Percentiles rank a stretch among this genome's conserved stretches.
Evolutionary conservation across 2,329 filamentous ascomycete genomes (phyloP).

Genomic region (Cadophora luteo-olivacea): DNA sequence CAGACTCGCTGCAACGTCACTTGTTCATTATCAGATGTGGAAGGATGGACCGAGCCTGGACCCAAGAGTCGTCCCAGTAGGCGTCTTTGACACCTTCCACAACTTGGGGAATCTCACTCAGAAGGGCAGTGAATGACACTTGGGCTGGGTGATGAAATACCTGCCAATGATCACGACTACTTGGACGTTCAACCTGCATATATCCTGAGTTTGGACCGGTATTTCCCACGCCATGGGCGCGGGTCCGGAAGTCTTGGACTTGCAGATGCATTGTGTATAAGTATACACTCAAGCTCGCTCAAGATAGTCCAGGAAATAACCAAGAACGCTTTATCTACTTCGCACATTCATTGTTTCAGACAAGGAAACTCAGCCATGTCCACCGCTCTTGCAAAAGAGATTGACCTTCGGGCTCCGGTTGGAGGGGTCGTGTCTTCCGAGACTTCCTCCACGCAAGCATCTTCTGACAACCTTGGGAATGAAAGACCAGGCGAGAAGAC

Average conservation of each 20-base stretch:
- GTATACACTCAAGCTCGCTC: not conserved
- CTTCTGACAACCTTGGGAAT: constrained; percentile 19
- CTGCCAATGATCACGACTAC: constrained; percentile 11
- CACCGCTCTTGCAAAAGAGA: constrained; percentile 25
- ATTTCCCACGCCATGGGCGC: not conserved
- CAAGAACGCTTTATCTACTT: not conserved
- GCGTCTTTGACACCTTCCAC: not conserved
- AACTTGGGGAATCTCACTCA: not conserved
- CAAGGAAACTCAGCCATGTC: constrained; percentile 15
- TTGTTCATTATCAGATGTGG: not conserved
- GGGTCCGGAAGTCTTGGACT: not conserved
- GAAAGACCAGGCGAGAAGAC: constrained; percentile 3
- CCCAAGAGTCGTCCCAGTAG: not conserved
- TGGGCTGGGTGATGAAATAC: constrained; percentile 13
- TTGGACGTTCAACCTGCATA: not conserved
- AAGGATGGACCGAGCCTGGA: not conserved
- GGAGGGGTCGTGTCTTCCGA: constrained; percentile 1
- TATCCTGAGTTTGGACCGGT: not conserved
- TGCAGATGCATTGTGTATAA: not conserved
- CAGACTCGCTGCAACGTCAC: too few relatives aligned
- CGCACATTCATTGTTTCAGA: not conserved
- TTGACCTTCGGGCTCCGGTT: constrained; percentile 12
- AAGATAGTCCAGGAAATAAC: not conserved
- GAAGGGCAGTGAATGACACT: not conserved
- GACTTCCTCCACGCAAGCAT: constrained; percentile 11